Evolutionary conservation across 805 yeast genomes (phyloP).

Genomic region (Yarrowia phangngaensis): DNA sequence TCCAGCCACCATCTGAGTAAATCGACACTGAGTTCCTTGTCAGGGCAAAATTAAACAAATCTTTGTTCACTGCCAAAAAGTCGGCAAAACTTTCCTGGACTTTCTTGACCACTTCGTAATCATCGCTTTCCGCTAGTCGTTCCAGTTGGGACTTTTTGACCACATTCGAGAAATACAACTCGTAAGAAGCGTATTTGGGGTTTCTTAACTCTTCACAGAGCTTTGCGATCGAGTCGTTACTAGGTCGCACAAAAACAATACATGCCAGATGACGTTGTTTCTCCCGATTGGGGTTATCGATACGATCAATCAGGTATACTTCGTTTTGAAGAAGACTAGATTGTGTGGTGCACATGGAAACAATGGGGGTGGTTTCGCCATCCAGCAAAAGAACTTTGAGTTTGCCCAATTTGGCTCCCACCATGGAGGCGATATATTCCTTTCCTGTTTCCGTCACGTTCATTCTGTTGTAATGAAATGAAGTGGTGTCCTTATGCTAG

Average conservation of each 20-base stretch:
- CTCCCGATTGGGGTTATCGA: conserved; percentile 59
- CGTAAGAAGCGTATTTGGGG: conserved; percentile 79
- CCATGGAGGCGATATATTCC: conserved; percentile 19
- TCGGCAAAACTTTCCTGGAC: conserved; percentile 86
- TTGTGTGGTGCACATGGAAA: conserved; percentile 88
- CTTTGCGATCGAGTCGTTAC: conserved; percentile 55
- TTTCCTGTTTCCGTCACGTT: conserved; percentile 25
- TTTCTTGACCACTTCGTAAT: conserved; percentile 67
- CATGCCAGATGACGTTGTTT: conserved; percentile 77
- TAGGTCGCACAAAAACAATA: conserved; percentile 72
- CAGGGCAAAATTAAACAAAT: conserved; percentile 49
- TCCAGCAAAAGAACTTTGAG: conserved; percentile 79
- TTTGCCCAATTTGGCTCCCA: conserved; percentile 30
- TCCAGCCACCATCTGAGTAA: conserved; percentile 44
- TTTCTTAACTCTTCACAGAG: conserved; percentile 63
- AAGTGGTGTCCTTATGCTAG: conserved; percentile 23
- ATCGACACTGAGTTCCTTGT: conserved; percentile 35
- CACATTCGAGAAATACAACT: conserved; percentile 70
- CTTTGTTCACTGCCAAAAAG: conserved; percentile 66
- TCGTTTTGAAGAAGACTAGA: conserved; percentile 76
- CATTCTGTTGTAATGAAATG: conserved; percentile 7
- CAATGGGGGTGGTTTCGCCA: conserved; percentile 68
- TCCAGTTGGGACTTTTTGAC: conserved; percentile 77
- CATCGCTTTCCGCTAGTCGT: conserved; percentile 85
- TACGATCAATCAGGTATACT: conserved; percentile 69